phyloP scores from a whole-genome alignment of 192 early-diverging fungal species.

The Coemansia sp. region DNA sequence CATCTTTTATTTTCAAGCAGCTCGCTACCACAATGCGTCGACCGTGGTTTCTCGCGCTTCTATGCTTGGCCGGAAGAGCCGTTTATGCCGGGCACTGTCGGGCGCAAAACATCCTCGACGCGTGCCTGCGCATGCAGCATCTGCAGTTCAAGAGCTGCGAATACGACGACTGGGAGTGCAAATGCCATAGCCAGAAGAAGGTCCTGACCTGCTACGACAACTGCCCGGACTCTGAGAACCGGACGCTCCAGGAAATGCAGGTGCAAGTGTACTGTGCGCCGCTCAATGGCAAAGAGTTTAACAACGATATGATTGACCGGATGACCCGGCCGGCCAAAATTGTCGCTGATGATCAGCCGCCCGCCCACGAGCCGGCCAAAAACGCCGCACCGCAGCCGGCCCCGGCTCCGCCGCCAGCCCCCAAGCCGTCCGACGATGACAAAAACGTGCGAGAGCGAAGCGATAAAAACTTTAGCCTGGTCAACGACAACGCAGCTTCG shows the following conservation, averaged over 20 bases:
- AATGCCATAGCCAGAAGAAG: constrained; percentile 48
- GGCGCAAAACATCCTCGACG: constrained; percentile 51
- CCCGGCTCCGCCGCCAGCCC: constrained; percentile 5
- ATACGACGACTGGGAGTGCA: constrained; percentile 51
- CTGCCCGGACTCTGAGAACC: constrained; percentile 48
- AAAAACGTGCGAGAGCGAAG: constrained; percentile 5
- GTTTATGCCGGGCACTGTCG: neutral
- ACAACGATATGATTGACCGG: constrained; percentile 37
- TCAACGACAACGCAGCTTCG: constrained; percentile 13
- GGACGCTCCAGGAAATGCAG: constrained; percentile 52
- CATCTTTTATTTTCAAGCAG: too few species aligned
- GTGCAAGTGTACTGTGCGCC: constrained; percentile 46
- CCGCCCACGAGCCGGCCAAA: neutral
- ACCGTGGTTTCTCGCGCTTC: neutral
- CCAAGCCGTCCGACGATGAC: constrained; percentile 10
- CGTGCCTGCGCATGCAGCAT: constrained; percentile 41
- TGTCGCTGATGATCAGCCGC: constrained; percentile 25
- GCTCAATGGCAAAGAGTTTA: constrained; percentile 32
- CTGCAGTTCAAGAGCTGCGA: constrained; percentile 37
- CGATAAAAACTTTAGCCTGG: constrained; percentile 23
- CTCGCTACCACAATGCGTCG: too few species aligned
- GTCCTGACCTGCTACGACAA: constrained; percentile 51
- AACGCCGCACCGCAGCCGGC: constrained; percentile 1
- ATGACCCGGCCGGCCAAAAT: constrained; percentile 42
- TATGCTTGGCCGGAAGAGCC: constrained; percentile 1